Evolutionary conservation across 805 yeast species (phyloP), one percentile per base, ranked within the genome.

Genomic region (Nakazawaea populi): DNA sequence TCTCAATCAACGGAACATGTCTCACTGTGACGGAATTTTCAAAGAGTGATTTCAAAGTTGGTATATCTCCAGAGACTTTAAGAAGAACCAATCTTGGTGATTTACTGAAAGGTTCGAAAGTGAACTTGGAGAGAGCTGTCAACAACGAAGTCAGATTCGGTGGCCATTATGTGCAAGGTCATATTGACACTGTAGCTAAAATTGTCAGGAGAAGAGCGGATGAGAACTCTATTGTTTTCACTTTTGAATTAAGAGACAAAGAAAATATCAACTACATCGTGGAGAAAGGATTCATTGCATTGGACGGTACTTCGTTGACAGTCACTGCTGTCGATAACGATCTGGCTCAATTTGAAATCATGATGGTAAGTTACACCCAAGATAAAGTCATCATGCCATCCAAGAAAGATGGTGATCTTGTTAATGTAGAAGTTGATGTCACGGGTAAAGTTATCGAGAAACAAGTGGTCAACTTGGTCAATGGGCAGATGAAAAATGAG

Each of bases 131-230:
- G 66, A 75, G 99, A 53, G 99, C 99, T 0, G 89, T 94, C 34
- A 73, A 83, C 2, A 74, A 72, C 11, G 89, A 87, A 48, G 88
- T 83, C 6, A 74, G 99, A 55, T 81, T 91, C 60, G 99, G 99
- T 28, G 99, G 99, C 0, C 99, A 94, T 67, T 80, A 92, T 56
- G 99, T 94, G 2, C 99, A 94, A 61, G 99, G 99, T 5, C 99
- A 94, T 70, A 89, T 94, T 31, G 99, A 94, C 65, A 88, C 97
- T 0, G 76, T 85, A 36, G 97, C 97, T 2, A 66, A 64, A 36
- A 85, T 92, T 39, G 74, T 76, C 1, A 65, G 68, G 0, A 74
- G 68, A 30, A 67, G 56, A 8, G 69, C 77, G 1, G 97, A 91
- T 61, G 86, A 82, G 1, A 88, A 89, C 65, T 84, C 98, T 1